Evolutionary conservation across 1,139 yeast species (phyloP).

Genomic region (Hemisphaericaspora lyxosophila): DNA sequence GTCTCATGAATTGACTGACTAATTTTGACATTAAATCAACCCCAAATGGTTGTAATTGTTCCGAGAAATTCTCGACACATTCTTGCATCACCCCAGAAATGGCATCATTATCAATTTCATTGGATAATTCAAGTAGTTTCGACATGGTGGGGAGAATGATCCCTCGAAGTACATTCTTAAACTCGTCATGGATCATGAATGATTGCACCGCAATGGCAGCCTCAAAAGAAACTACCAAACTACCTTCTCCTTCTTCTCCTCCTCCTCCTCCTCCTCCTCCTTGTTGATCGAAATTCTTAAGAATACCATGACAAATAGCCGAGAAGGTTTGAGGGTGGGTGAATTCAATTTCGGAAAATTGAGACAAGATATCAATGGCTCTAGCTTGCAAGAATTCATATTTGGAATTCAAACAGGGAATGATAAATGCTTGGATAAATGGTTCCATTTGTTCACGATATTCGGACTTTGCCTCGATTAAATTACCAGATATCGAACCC

Average conservation of each 20-base stretch:
- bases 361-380: constrained; percentile 74
- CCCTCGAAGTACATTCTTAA: constrained; percentile 64
- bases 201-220: constrained; percentile 87
- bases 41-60: constrained; percentile 92
- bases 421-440: constrained; percentile 60
- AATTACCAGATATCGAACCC: constrained; percentile 66
- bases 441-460: constrained; percentile 57
- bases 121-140: constrained; percentile 68
- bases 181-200: constrained; percentile 61
- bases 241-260: constrained; percentile 28
- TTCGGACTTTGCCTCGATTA: constrained; percentile 56
- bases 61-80: constrained; percentile 84
- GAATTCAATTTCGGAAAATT: constrained; percentile 66
- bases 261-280: not conserved
- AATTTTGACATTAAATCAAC: constrained; percentile 79
- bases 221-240: constrained; percentile 78
- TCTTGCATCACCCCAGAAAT: constrained; percentile 93
- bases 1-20: constrained; percentile 74
- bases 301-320: constrained; percentile 63
- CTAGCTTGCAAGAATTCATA: constrained; percentile 80
- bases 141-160: constrained; percentile 84
- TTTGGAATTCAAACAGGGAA: constrained; percentile 69
- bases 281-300: constrained; percentile 50
- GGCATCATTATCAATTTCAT: constrained; percentile 84
- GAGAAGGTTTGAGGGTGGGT: constrained; percentile 49